Conservation (phyloP, 2,329 filamentous ascomycete genomes). For the Sporothrix humicola region DNA sequence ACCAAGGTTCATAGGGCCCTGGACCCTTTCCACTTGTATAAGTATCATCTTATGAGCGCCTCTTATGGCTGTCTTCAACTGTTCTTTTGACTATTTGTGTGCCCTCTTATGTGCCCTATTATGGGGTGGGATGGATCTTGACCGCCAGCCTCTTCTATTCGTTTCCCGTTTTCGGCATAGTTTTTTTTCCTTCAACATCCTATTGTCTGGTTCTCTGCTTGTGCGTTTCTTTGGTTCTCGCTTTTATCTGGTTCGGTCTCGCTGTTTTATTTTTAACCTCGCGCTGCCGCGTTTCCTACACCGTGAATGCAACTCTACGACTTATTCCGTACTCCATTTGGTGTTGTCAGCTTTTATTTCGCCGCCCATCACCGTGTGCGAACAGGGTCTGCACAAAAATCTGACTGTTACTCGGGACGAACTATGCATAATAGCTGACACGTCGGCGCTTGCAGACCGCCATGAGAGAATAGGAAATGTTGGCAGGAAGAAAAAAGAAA, state of each 20-base stretch:
- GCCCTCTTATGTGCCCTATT: no score
- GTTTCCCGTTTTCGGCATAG: constrained; percentile 13
- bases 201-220: no score
- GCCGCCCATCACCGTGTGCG: not conserved
- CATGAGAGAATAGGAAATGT: not conserved
- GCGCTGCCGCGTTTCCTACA: constrained; percentile 16
- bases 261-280: constrained; percentile 15
- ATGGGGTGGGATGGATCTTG: no score
- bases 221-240: not conserved
- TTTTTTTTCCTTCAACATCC: no score
- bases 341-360: not conserved
- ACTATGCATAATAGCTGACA: constrained; percentile 2
- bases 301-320: constrained; percentile 17
- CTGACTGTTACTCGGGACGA: not conserved
- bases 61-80: constrained; percentile 1
- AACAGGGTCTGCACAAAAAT: not conserved
- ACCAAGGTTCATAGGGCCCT: constrained; percentile 14
- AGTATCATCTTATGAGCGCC: not conserved
- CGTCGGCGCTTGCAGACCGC: constrained; percentile 20
- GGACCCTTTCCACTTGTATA: not conserved
- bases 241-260: not conserved
- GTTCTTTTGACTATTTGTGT: not conserved
- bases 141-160: not conserved
- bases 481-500: not conserved
- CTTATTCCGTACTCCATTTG: not conserved